These are phyloP conservation scores for Bigelowiella natans DNA, from an alignment of 78 protist species.

Conservation along the genomic window DNA sequence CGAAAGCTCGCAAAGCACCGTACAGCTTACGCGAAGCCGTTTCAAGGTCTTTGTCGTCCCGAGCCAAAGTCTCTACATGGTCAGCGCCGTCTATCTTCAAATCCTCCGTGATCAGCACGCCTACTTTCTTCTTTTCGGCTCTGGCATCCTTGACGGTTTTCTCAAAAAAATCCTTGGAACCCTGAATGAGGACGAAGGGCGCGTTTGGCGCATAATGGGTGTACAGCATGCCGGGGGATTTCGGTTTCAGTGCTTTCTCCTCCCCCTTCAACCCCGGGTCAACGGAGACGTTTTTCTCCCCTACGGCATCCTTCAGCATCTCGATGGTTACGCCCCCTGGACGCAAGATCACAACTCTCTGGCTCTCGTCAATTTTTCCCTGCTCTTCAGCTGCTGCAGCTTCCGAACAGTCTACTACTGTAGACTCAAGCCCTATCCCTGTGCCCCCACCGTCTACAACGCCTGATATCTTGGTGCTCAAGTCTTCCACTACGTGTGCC, in stretches of 20 bases:
- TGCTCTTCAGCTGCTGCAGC: not conserved
- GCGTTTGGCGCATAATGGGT: not conserved
- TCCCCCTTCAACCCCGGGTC: not conserved
- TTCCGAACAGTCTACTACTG: not conserved
- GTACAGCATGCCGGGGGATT: conserved; percentile 3
- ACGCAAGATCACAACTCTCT: not conserved
- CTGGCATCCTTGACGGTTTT: too few relatives aligned
- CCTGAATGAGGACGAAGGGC: not conserved
- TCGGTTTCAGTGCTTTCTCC: not conserved
- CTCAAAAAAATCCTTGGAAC: not conserved
- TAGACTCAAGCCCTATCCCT: not conserved
- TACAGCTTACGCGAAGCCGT: not conserved
- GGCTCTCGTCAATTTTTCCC: not conserved
- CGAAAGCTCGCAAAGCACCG: not conserved
- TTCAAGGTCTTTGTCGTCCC: not conserved
- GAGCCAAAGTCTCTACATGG: not conserved
- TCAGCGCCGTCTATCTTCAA: not conserved
- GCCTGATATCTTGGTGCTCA: not conserved
- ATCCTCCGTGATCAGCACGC: not conserved
- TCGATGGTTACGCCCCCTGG: conserved; percentile 1
- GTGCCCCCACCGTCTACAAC: not conserved
- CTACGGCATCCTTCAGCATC: too few relatives aligned
- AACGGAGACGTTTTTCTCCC: too few relatives aligned
- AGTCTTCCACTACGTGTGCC: not conserved
- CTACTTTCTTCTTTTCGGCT: not conserved